Evolutionary conservation across 140 eudicot species (phyloP).

Genomic region (Cichorium intybus): DNA sequence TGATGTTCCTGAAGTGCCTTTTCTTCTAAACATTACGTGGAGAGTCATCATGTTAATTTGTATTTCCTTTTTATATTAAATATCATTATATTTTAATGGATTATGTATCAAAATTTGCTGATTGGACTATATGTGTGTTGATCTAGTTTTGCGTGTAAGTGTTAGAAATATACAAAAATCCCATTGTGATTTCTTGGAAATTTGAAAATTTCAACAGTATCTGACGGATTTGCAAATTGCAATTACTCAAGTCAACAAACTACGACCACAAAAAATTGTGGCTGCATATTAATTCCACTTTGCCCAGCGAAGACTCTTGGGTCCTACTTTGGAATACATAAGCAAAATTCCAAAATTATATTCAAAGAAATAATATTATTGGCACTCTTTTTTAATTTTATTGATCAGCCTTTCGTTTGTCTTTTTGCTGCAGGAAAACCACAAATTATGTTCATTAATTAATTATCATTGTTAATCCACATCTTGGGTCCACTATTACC

Average conservation of each 20-base stretch:
- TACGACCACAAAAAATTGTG: slow-evolving; percentile 14
- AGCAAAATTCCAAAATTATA: slow-evolving; percentile 24
- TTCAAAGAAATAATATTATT: neutral
- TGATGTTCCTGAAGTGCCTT: neutral
- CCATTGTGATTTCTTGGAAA: slow-evolving; percentile 1
- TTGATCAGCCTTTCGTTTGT: slow-evolving; percentile 18
- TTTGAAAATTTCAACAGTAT: slow-evolving; percentile 6
- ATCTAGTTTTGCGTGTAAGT: neutral
- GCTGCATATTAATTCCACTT: slow-evolving; percentile 37
- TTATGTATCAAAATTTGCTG: slow-evolving; percentile 2
- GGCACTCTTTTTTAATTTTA: neutral
- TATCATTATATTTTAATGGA: neutral
- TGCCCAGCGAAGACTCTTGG: slow-evolving; percentile 26
- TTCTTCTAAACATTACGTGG: neutral
- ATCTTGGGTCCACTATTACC: slow-evolving; percentile 22
- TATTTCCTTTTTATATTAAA: neutral
- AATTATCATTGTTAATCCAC: slow-evolving; percentile 19
- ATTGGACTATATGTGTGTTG: slow-evolving; percentile 3
- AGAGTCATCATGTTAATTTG: neutral
- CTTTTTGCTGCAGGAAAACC: slow-evolving; percentile 23
- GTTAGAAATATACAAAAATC: neutral
- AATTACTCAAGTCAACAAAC: slow-evolving; percentile 28
- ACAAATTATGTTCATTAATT: slow-evolving; percentile 4
- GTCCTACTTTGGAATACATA: slow-evolving; percentile 27
- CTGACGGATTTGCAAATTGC: neutral